These are phyloP conservation scores for Phytophthora megakarya DNA, from an alignment of 352 stramenopile genomes.

Conservation along the genomic window DNA sequence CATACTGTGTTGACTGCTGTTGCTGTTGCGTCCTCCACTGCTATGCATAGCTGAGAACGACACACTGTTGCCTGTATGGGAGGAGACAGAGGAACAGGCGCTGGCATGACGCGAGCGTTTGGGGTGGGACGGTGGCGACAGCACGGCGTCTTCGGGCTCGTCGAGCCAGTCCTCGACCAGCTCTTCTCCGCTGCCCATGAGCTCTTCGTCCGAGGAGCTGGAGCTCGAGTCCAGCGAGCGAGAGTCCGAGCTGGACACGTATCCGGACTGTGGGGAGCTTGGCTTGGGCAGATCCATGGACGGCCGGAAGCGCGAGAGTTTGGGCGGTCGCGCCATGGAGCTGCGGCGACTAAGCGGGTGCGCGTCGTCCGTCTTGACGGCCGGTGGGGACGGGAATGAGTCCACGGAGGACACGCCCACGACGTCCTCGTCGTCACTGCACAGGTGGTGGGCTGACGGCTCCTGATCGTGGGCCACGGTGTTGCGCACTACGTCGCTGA, in stretches of 20 bases:
- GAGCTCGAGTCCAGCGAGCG: constrained; percentile 46
- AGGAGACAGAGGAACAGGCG: constrained; percentile 60
- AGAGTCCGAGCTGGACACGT: constrained; percentile 48
- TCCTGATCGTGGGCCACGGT: constrained; percentile 26
- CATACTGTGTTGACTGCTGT: constrained; percentile 65
- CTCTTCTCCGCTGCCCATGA: constrained; percentile 49
- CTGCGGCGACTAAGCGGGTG: constrained; percentile 28
- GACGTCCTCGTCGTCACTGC: constrained; percentile 21
- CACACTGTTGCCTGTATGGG: constrained; percentile 45
- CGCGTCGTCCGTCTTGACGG: constrained; percentile 22
- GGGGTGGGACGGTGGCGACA: constrained; percentile 46
- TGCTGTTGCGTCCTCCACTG: constrained; percentile 41
- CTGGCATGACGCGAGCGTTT: constrained; percentile 40
- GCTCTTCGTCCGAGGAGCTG: constrained; percentile 50
- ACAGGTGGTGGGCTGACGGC: constrained; percentile 16
- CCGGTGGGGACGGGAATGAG: constrained; percentile 28
- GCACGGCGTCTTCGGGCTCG: constrained; percentile 63
- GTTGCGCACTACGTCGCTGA: constrained; percentile 28
- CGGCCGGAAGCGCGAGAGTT: constrained; percentile 45
- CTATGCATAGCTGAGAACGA: constrained; percentile 45
- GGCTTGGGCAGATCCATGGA: constrained; percentile 36
- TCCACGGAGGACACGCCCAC: constrained; percentile 18
- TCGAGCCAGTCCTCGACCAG: constrained; percentile 81
- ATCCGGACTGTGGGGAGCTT: constrained; percentile 32
- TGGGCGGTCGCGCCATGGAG: constrained; percentile 37